Conservation (phyloP, 2,329 filamentous ascomycete species). For the Erysiphe pulchra region DNA sequence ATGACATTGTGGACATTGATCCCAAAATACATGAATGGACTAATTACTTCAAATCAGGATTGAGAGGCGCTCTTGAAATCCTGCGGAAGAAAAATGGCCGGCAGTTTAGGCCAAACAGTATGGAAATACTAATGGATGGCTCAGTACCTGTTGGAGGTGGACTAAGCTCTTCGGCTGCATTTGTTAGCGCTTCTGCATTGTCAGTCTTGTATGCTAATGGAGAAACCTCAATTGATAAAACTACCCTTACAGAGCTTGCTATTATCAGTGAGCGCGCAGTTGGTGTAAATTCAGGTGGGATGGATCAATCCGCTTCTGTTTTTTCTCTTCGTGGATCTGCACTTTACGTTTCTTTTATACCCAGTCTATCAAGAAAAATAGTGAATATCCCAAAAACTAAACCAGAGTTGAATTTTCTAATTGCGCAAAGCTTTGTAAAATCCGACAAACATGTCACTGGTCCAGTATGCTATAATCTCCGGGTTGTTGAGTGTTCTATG, state of each 20-base stretch:
- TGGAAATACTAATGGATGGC: slow-evolving; percentile 78
- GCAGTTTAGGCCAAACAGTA: slow-evolving; percentile 41
- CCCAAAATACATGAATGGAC: slow-evolving; percentile 75
- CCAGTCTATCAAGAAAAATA: slow-evolving; percentile 47
- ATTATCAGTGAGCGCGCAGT: slow-evolving; percentile 87
- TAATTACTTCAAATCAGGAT: slow-evolving; percentile 92
- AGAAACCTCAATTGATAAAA: slow-evolving; percentile 58
- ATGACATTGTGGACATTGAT: slow-evolving; percentile 50
- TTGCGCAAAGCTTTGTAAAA: slow-evolving; percentile 81
- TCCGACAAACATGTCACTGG: slow-evolving; percentile 89
- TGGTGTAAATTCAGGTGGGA: slow-evolving; percentile 89
- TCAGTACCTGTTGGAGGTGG: slow-evolving; percentile 81
- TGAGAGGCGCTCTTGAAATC: slow-evolving; percentile 57
- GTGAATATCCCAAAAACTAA: slow-evolving; percentile 60
- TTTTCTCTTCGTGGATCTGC: slow-evolving; percentile 71
- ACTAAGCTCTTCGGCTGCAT: slow-evolving; percentile 78
- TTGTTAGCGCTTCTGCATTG: slow-evolving; percentile 72
- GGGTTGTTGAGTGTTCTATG: slow-evolving; percentile 83
- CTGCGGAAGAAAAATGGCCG: slow-evolving; percentile 37
- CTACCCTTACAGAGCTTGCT: slow-evolving; percentile 70
- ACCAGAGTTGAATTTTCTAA: slow-evolving; percentile 71
- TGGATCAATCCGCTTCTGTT: slow-evolving; percentile 94
- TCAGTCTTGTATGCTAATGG: slow-evolving; percentile 74
- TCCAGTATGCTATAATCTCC: slow-evolving; percentile 84
- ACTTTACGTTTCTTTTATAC: slow-evolving; percentile 74